Conservation (phyloP, 345 rosid species). For the Eucalyptus sp. region DNA sequence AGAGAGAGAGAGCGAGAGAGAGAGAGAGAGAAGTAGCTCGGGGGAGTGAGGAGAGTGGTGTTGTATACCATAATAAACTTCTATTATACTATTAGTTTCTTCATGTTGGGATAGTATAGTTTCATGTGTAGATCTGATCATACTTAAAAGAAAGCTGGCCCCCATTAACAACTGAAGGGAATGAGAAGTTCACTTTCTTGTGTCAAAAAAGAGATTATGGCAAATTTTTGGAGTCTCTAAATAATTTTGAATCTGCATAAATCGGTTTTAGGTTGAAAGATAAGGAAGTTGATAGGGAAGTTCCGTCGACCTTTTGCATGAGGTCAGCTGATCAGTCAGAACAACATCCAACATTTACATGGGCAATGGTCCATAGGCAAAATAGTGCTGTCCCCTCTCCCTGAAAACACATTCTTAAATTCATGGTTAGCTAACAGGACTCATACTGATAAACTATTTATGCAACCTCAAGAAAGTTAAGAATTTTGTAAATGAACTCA, state of each 20-base stretch:
- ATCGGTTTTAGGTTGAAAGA: not conserved
- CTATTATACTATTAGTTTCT: not conserved
- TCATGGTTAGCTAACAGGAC: not conserved
- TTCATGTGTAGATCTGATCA: not conserved
- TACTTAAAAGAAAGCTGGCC: not conserved
- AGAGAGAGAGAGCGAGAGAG: no score
- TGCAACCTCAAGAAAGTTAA: not conserved
- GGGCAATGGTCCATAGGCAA: not conserved
- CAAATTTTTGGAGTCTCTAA: not conserved
- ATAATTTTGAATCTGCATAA: not conserved
- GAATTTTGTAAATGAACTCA: not conserved
- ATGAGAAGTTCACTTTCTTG: not conserved
- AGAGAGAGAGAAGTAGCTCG: not conserved
- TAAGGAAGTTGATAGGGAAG: not conserved
- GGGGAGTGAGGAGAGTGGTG: not conserved
- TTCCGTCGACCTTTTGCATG: no score
- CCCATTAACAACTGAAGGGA: not conserved
- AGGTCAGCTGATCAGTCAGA: not conserved
- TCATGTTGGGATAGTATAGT: not conserved
- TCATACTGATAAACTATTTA: not conserved
- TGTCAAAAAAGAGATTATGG: not conserved
- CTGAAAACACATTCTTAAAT: not conserved
- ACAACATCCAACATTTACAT: not conserved
- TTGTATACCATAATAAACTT: not conserved
- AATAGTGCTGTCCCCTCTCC: not conserved